These are phyloP conservation scores for Rhodomyrtus tomentosa DNA, from an alignment of 345 rosid species.

Conservation along the genomic window DNA sequence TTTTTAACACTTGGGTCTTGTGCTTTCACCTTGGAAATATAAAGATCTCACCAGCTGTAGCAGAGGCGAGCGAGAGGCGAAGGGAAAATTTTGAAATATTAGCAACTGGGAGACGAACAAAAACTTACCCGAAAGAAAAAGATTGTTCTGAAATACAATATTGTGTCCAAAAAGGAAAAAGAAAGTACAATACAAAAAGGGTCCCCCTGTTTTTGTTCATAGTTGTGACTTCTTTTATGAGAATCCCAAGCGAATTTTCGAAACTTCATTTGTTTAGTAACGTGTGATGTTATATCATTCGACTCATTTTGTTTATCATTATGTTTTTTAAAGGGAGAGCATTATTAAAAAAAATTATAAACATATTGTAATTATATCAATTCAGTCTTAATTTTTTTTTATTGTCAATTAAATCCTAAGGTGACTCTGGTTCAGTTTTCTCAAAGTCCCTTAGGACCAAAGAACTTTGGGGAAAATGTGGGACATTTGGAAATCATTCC, in stretches of 20 bases:
- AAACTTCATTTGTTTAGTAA: background rate
- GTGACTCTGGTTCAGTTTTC: too few relatives aligned
- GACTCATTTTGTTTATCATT: background rate
- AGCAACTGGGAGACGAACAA: background rate
- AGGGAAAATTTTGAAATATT: too few relatives aligned
- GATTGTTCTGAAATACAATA: background rate
- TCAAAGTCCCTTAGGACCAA: too few relatives aligned
- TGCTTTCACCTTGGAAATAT: background rate
- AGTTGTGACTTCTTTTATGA: background rate
- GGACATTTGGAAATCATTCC: too few relatives aligned
- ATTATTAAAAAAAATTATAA: too few relatives aligned
- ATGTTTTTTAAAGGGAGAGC: background rate
- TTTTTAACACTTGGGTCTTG: background rate
- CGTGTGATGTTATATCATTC: background rate
- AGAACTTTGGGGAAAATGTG: too few relatives aligned
- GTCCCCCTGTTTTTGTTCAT: background rate
- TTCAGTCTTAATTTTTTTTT: too few relatives aligned
- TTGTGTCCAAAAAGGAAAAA: too few relatives aligned
- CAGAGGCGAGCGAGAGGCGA: too few relatives aligned
- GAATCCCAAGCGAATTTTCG: background rate
- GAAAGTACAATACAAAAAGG: background rate
- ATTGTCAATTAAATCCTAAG: too few relatives aligned
- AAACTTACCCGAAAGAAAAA: background rate
- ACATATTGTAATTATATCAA: too few relatives aligned
- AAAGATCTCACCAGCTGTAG: too few relatives aligned